Base-by-base conservation (phyloP, 2,329 filamentous ascomycete species). In the Colletotrichum neosansevieriae region DNA sequence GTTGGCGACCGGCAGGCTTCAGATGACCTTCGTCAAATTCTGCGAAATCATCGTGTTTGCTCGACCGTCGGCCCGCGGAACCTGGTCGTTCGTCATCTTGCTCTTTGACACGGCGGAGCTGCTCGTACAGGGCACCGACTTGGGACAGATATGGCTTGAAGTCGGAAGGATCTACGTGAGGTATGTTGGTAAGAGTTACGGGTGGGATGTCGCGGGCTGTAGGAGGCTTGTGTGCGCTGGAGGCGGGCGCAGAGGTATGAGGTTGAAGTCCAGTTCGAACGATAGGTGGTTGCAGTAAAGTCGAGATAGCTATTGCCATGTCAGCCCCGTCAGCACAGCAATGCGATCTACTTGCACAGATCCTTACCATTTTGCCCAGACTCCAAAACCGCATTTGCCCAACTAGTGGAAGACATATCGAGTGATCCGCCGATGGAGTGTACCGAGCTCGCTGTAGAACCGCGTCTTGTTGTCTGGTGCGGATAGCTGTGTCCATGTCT, bases 141-240 rank as follows among this genome's bases (percentile, higher is more conserved):
- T 97, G 93, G 3, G 89, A 86, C 6, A 98, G 83, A 76, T 99
- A 99, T 9, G 92, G 85, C 61, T 90, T 90, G 78, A 99, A 99
- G 64, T 92, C 91, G 70, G 91, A 88, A 0, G 89, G 80, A 44
- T 97, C 93, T 73, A 98, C 86, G 74, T 92, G 92, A 11, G 91
- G 88, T 51, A 98, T 93, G 74, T 97, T 97, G 7, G 94, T 94
- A 68, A 99, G 84, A 1, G 94, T 91, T 0, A 99, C 96, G 0
- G 95, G 95, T 1, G 95, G 95, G 42, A 99, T 99, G 76, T 99
- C 95, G 78, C 89, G 89, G 17, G 92, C 86, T 1, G 94, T 97
- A 0, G 95, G 95, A 13, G 93, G 91, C 73, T 91, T 95, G 75
- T 96, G 93, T 13, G 90, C 84, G 74, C 89, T 92, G n/a, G 89